Conservation (phyloP, 495 filamentous ascomycete species). For the Penicillium bovifimosum region DNA sequence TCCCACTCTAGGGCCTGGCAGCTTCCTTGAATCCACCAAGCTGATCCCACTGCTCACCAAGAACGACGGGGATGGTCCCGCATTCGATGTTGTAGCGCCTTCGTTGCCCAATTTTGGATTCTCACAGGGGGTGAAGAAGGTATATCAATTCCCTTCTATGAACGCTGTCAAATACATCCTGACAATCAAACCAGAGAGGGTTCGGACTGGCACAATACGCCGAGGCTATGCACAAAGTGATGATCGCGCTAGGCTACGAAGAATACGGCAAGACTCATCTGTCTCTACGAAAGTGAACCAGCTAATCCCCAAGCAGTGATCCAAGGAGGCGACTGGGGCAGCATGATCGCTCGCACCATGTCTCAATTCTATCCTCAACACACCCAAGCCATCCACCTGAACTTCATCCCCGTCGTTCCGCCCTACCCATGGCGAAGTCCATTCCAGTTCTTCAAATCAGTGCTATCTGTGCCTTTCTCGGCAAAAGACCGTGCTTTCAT, state of each 20-base stretch:
- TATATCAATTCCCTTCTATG: conserved; percentile 2
- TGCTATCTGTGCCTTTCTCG: conserved; percentile 35
- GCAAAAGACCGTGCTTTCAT: conserved; percentile 30
- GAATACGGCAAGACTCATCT: conserved; percentile 32
- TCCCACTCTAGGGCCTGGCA: conserved; percentile 53
- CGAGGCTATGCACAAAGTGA: conserved; percentile 39
- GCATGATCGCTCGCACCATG: conserved; percentile 39
- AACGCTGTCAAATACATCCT: background rate
- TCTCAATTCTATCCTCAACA: conserved; percentile 33
- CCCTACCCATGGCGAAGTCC: conserved; percentile 34
- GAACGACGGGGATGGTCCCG: conserved; percentile 37
- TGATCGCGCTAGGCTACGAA: conserved; percentile 38
- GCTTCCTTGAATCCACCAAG: conserved; percentile 61
- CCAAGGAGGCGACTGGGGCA: conserved; percentile 50
- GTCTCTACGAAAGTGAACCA: background rate
- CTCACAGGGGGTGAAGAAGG: conserved; percentile 47
- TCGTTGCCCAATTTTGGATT: conserved; percentile 72
- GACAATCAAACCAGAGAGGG: conserved; percentile 25
- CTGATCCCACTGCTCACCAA: conserved; percentile 53
- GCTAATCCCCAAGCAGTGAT: conserved; percentile 27
- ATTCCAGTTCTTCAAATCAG: conserved; percentile 26
- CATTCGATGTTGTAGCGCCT: conserved; percentile 65
- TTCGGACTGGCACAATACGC: conserved; percentile 41
- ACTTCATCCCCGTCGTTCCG: conserved; percentile 31
- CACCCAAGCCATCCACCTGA: conserved; percentile 42